Base-by-base conservation (phyloP, 441 rosid genomes). In the Croton setiger region DNA sequence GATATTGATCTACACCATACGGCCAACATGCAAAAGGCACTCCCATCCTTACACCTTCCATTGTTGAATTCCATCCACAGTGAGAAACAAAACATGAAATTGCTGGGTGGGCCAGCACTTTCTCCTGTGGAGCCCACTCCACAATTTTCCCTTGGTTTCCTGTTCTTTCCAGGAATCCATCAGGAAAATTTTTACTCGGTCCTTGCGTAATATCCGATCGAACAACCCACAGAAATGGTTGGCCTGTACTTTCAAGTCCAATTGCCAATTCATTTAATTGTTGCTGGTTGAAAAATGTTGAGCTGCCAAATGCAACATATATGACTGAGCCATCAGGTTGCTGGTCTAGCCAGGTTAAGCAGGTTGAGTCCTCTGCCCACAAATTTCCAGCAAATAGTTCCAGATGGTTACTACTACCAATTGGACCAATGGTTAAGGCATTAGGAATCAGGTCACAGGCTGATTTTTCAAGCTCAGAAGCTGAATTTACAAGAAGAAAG, bases 51-150 rank as follows among this genome's bases (percentile, higher is more conserved):
- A 85, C 49, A 49, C 82, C 83, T 52, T 85, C 89, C 67, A 85
- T 31, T 0, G 83, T 81, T 4, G 88, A 84, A 69, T 80, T 86
- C 91, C 91, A 86, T 15, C 89, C 89, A 2, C 85, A 80, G 15
- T 85, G 88, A 10, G 78, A 73, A 37, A 87, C 37, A 75, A 80
- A 87, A 68, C 88, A 85, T 6, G 82, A 80, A 49, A 71, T 33
- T 0, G 83, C 69, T 70, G 84, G 72, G 61, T 83, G 85, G 61
- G 78, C 74, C 17, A 87, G 53, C 14, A 82, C 89, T 48, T 45
- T 72, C 47, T 85, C 89, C 33, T 87, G 85, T 17, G 85, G 81
- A 33, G 85, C 80, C 89, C 87, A 85, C 48, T 76, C 56, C 0
- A 87, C 85, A 0, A 82, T 37, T 58, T 80, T 80, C 9, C 79